Percentiles rank a stretch among this genome's conserved stretches.
Evolutionary conservation across 768 basidiomycete genomes (phyloP).

Genomic region (Tulasnella sp.): DNA sequence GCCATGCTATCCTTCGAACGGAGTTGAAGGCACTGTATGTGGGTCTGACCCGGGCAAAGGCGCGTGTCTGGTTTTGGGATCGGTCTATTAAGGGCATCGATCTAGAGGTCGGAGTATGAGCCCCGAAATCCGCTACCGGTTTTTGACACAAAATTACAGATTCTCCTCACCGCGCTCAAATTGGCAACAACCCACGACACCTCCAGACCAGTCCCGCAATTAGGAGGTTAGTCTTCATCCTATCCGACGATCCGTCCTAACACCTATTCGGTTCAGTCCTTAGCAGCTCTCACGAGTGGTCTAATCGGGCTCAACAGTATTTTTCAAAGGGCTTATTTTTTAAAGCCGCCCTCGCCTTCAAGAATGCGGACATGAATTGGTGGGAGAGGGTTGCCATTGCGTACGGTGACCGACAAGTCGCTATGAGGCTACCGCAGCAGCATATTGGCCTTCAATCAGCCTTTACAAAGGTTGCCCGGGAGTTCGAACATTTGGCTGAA

Average conservation of each 20-base stretch:
- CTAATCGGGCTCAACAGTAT: not conserved
- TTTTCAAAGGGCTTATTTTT: slow-evolving; percentile 14
- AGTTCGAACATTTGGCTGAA: not conserved
- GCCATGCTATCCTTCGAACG: slow-evolving; percentile 24
- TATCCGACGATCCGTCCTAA: too few relatives aligned
- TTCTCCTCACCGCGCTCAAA: not conserved
- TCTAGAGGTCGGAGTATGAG: slow-evolving; percentile 16
- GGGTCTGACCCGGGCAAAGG: slow-evolving; percentile 32
- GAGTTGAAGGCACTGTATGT: slow-evolving; percentile 36
- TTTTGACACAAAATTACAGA: not conserved
- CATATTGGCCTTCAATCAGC: not conserved
- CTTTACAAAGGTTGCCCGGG: not conserved
- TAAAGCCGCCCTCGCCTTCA: not conserved
- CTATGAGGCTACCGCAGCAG: not conserved
- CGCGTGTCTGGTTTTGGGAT: slow-evolving; percentile 36
- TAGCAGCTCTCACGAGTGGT: slow-evolving; percentile 15
- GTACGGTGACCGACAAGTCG: slow-evolving; percentile 18
- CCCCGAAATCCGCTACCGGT: not conserved
- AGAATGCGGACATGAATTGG: slow-evolving; percentile 19
- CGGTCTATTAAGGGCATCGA: not conserved
- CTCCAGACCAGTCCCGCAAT: not conserved
- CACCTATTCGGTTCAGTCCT: not conserved
- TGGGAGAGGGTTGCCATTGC: slow-evolving; percentile 8
- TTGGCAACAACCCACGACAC: not conserved
- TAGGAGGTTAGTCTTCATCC: not conserved